phyloP scores from a whole-genome alignment of 2,329 filamentous ascomycete species.

The Fusarium vanettenii region DNA sequence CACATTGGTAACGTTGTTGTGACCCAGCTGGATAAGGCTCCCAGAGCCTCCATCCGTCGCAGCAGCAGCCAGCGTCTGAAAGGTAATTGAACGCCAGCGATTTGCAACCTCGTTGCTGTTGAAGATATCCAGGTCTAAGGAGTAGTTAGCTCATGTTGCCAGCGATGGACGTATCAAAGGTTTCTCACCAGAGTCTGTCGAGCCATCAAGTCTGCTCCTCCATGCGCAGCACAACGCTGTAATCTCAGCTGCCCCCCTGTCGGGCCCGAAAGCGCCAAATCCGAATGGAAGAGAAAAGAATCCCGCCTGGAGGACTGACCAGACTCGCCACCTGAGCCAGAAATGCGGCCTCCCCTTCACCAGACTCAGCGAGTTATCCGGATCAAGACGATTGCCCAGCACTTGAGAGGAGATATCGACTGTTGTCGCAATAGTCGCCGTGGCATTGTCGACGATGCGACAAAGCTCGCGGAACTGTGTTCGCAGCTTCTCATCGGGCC shows the following conservation, averaged over 20 bases:
- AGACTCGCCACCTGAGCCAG: not conserved
- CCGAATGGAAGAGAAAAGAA: conserved; percentile 1
- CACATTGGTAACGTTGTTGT: not conserved
- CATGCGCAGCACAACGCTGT: not conserved
- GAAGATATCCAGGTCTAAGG: not conserved
- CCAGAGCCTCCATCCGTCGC: not conserved
- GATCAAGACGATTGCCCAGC: not conserved
- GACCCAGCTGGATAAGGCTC: not conserved
- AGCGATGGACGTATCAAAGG: not conserved
- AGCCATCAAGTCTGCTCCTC: not conserved
- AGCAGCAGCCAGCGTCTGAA: not conserved
- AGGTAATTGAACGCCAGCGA: not conserved
- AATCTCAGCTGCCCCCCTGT: not conserved
- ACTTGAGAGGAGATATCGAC: not conserved
- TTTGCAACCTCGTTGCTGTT: not conserved
- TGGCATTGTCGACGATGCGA: not conserved
- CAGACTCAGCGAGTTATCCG: not conserved
- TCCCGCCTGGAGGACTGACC: not conserved
- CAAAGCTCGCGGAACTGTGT: not conserved
- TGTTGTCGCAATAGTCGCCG: not conserved
- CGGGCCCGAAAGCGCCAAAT: not conserved
- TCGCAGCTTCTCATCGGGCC: not conserved
- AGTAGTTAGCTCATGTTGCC: not conserved
- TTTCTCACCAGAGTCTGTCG: not conserved
- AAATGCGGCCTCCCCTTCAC: not conserved